These are phyloP conservation scores for Irpex rosettiformis DNA, from an alignment of 1,284 basidiomycete genomes.

Conservation along the genomic window DNA sequence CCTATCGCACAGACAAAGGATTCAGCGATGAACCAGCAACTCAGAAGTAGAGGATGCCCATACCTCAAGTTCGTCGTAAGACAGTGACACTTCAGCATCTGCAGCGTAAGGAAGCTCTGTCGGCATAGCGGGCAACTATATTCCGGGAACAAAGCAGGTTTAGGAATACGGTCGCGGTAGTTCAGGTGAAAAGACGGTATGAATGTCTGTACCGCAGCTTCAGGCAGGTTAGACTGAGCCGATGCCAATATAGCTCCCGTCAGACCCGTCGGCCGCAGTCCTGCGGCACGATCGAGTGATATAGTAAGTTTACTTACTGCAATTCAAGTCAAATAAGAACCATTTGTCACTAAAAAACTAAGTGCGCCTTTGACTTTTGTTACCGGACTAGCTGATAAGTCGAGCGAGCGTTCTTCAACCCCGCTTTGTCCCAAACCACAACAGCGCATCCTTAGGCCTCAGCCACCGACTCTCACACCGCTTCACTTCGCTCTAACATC, in stretches of 20 bases:
- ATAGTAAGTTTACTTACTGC: too few species aligned
- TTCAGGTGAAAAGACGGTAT: neutral
- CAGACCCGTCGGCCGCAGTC: neutral
- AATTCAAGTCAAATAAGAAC: neutral
- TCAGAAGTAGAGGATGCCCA: neutral
- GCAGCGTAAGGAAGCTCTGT: conserved; percentile 96
- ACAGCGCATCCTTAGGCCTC: conserved; percentile 1
- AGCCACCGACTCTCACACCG: neutral
- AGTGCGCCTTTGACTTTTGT: neutral
- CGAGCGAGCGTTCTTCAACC: neutral
- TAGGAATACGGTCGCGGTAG: neutral
- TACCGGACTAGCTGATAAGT: too few species aligned
- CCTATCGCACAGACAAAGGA: conserved; percentile 40
- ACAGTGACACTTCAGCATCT: conserved; percentile 86
- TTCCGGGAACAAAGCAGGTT: neutral
- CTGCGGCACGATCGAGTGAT: neutral
- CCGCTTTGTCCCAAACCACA: neutral
- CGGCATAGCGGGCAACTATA: conserved; percentile 40
- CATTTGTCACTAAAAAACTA: too few species aligned
- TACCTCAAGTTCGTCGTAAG: conserved; percentile 89
- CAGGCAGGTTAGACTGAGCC: neutral
- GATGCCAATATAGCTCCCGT: neutral
- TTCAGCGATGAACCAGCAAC: neutral
- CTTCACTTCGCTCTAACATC: neutral
- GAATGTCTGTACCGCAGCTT: neutral